Evolutionary conservation across 805 yeast species (phyloP).

Genomic region (Candida wancherniae): DNA sequence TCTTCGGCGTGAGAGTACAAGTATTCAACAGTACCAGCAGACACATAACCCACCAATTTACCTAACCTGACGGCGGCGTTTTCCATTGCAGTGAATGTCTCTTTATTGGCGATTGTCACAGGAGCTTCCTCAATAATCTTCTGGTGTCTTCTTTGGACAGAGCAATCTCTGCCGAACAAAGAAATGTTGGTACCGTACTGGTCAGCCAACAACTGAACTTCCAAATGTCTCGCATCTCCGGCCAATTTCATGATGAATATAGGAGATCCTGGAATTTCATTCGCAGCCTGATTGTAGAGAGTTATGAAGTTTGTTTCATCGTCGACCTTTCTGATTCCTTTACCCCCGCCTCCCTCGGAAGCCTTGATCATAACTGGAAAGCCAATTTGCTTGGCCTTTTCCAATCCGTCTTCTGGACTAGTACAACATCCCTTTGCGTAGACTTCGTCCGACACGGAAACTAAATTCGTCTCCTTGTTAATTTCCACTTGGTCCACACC

Average conservation of each 20-base stretch:
- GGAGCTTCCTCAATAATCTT: conserved; percentile 99
- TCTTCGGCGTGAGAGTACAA: conserved; percentile 90
- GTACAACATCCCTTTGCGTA: conserved; percentile 86
- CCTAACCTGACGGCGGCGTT: conserved; percentile 97
- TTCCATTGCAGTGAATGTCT: conserved; percentile 89
- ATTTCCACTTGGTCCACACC: conserved; percentile 81
- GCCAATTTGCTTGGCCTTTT: conserved; percentile 80
- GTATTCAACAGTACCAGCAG: conserved; percentile 99
- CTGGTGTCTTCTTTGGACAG: conserved; percentile 99
- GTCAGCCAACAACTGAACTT: conserved; percentile 95
- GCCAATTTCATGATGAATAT: conserved; percentile 97
- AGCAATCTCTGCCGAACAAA: conserved; percentile 97
- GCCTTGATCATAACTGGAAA: conserved; percentile 99
- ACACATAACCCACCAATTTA: conserved; percentile 92
- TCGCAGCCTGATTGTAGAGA: conserved; percentile 87
- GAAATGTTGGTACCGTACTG: conserved; percentile 98
- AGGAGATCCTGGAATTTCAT: conserved; percentile 98
- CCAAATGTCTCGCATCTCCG: conserved; percentile 96
- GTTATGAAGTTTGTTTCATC: conserved; percentile 70
- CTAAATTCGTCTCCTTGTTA: conserved; percentile 68
- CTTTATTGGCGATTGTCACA: conserved; percentile 85
- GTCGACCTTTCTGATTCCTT: conserved; percentile 97
- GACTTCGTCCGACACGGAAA: conserved; percentile 79
- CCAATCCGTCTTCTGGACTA: conserved; percentile 84
- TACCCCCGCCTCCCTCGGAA: conserved; percentile 99